A percentile compares a stretch with the other conserved stretches of the same genome.
Conservation (phyloP, 2,329 filamentous ascomycete species). For the Paraphoma chrysanthemicola region DNA sequence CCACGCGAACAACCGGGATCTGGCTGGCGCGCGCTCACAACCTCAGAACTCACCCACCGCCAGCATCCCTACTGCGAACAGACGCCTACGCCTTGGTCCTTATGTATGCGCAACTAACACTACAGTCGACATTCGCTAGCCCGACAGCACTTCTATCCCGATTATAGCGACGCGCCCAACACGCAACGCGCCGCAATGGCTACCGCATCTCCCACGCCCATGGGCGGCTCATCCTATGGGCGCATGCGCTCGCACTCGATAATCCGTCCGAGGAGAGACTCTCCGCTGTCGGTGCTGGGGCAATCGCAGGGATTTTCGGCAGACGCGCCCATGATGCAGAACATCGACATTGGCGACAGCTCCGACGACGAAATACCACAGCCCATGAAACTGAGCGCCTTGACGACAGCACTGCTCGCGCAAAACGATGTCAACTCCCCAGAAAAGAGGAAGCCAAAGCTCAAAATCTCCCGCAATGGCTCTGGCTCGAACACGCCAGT, state of each 20-base stretch:
- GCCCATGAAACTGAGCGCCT: slow-evolving; percentile 91
- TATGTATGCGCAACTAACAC: slow-evolving; percentile 50
- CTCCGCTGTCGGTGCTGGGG: slow-evolving; percentile 54
- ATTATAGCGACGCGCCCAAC: slow-evolving; percentile 27
- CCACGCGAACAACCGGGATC: slow-evolving; percentile 30
- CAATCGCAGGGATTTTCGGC: slow-evolving; percentile 55
- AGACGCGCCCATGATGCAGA: slow-evolving; percentile 55
- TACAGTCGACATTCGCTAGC: slow-evolving; percentile 49
- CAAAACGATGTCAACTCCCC: slow-evolving; percentile 54
- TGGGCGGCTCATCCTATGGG: slow-evolving; percentile 45
- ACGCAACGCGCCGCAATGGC: slow-evolving; percentile 39
- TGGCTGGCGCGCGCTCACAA: slow-evolving; percentile 29
- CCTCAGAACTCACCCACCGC: slow-evolving; percentile 29
- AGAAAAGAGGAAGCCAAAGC: slow-evolving; percentile 46
- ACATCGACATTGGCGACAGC: slow-evolving; percentile 74
- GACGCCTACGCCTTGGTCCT: slow-evolving; percentile 38
- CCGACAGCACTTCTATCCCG: slow-evolving; percentile 25
- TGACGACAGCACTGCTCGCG: slow-evolving; percentile 81
- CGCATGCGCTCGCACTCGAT: slow-evolving; percentile 46
- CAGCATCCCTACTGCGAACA: slow-evolving; percentile 46
- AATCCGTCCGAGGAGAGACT: slow-evolving; percentile 51
- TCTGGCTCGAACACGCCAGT: slow-evolving; percentile 48
- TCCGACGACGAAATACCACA: slow-evolving; percentile 89
- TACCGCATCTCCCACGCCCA: slow-evolving; percentile 49
- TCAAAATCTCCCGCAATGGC: slow-evolving; percentile 46